A percentile compares a stretch with the other conserved stretches of the same genome.
Evolutionary conservation across 2,329 filamentous ascomycete genomes (phyloP).

Genomic region (Monilinia polystroma): DNA sequence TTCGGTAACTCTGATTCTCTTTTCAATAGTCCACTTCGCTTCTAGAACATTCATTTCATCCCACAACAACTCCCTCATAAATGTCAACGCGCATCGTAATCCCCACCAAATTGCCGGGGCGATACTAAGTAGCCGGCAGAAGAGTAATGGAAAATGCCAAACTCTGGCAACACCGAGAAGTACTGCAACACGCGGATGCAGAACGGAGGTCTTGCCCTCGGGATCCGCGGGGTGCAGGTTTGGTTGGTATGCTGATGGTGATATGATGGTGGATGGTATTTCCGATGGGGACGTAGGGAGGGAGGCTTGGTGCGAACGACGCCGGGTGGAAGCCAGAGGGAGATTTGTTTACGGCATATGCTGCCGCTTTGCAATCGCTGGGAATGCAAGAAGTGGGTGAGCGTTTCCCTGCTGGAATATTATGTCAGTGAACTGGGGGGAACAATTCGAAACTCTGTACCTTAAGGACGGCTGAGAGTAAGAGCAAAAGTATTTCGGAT

Average conservation of each 20-base stretch:
- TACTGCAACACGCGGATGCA: slow-evolving; percentile 77
- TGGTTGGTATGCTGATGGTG: slow-evolving; percentile 26
- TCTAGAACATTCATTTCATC: slow-evolving; percentile 43
- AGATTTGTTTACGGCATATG: slow-evolving; percentile 39
- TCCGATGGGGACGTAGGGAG: slow-evolving; percentile 16
- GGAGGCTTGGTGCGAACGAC: slow-evolving; percentile 25
- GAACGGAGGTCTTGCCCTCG: slow-evolving; percentile 44
- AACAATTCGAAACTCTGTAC: not conserved
- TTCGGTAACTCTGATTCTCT: slow-evolving; percentile 61
- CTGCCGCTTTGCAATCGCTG: slow-evolving; percentile 39
- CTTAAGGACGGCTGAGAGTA: not conserved
- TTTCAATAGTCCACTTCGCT: slow-evolving; percentile 47
- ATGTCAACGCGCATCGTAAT: slow-evolving; percentile 64
- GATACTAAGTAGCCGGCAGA: slow-evolving; percentile 70
- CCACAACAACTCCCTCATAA: slow-evolving; percentile 63
- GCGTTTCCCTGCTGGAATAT: slow-evolving; percentile 1
- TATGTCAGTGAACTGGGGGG: not conserved
- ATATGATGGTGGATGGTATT: slow-evolving; percentile 15
- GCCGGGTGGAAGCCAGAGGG: slow-evolving; percentile 39
- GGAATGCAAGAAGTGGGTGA: slow-evolving; percentile 9
- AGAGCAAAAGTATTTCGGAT: not conserved
- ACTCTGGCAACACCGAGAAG: slow-evolving; percentile 69
- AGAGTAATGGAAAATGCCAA: slow-evolving; percentile 72
- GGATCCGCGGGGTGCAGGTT: slow-evolving; percentile 34
- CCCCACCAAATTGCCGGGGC: slow-evolving; percentile 72